A percentile compares a stretch with the other conserved stretches of the same genome.
These are phyloP conservation scores for Apophysomyces ossiformis DNA, from an alignment of 371 early-diverging fungal genomes.

Conservation along the genomic window DNA sequence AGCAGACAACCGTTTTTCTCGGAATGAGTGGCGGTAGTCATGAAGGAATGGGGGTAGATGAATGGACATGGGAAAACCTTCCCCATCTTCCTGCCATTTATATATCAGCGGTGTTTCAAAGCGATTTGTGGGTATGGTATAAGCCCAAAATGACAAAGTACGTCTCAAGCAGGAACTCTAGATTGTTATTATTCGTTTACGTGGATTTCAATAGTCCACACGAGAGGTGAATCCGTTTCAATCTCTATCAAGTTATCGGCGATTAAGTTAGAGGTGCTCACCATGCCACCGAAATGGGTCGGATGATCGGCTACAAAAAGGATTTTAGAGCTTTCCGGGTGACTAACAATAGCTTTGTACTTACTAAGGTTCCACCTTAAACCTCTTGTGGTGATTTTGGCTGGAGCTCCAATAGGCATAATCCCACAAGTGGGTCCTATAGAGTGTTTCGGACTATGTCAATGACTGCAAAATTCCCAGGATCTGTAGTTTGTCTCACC, in stretches of 20 bases:
- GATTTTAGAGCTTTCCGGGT: background rate
- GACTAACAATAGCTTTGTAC: background rate
- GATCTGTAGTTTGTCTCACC: slow-evolving; percentile 35
- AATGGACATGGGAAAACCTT: background rate
- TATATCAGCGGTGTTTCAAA: slow-evolving; percentile 3
- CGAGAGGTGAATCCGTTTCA: slow-evolving; percentile 68
- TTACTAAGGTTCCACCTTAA: slow-evolving; percentile 88
- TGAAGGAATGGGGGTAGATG: background rate
- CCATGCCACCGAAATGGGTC: slow-evolving; percentile 69
- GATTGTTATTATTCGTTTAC: background rate
- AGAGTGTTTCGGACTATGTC: background rate
- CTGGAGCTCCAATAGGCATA: slow-evolving; percentile 76
- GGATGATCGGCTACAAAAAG: slow-evolving; percentile 44
- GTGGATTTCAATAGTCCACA: slow-evolving; percentile 79
- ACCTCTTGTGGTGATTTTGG: slow-evolving; percentile 71
- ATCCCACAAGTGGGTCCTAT: slow-evolving; percentile 87
- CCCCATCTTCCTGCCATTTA: background rate
- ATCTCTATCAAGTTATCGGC: slow-evolving; percentile 60
- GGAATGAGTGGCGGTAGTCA: background rate
- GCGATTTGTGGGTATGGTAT: background rate
- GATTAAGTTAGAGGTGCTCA: slow-evolving; percentile 82
- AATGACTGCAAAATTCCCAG: background rate
- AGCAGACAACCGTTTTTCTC: background rate
- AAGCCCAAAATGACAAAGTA: background rate
- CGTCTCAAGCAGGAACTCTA: no score